These are phyloP conservation scores for Xylaria sp. DNA, from an alignment of 2,329 filamentous ascomycete species.

Conservation along the genomic window DNA sequence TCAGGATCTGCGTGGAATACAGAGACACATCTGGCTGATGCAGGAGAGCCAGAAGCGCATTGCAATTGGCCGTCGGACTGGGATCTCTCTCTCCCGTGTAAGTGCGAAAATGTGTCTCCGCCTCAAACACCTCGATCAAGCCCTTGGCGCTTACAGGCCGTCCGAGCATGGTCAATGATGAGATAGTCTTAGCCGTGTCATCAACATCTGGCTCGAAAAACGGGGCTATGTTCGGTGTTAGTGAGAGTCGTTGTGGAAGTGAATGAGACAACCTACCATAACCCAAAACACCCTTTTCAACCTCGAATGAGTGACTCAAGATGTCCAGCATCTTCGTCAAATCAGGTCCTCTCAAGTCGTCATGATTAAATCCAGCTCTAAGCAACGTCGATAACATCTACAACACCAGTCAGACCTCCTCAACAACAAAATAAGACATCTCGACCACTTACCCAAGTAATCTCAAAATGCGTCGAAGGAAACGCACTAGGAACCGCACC, in stretches of 20 bases:
- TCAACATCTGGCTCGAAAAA: conserved; percentile 21
- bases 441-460: conserved; percentile 20
- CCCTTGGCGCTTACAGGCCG: conserved; percentile 16
- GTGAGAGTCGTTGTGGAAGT: neutral
- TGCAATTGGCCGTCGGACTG: conserved; percentile 34
- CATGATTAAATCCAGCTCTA: conserved; percentile 14
- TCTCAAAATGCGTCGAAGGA: conserved; percentile 22
- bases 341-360: conserved; percentile 13
- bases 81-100: conserved; percentile 30
- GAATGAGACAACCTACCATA: conserved; percentile 17
- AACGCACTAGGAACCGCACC: conserved; percentile 23
- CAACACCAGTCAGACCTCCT: conserved; percentile 1
- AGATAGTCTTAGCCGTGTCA: conserved; percentile 21
- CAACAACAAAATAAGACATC: too few relatives aligned
- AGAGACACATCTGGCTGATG: conserved; percentile 19
- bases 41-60: conserved; percentile 32
- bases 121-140: conserved; percentile 29
- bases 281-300: conserved; percentile 22
- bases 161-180: conserved; percentile 18
- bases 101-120: conserved; percentile 29
- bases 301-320: conserved; percentile 17
- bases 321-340: conserved; percentile 19
- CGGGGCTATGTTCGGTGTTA: conserved; percentile 14
- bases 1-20: conserved; percentile 28
- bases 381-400: conserved; percentile 19